phyloP scores from a whole-genome alignment of 768 basidiomycete species.

The Leccinum uliginosum region DNA sequence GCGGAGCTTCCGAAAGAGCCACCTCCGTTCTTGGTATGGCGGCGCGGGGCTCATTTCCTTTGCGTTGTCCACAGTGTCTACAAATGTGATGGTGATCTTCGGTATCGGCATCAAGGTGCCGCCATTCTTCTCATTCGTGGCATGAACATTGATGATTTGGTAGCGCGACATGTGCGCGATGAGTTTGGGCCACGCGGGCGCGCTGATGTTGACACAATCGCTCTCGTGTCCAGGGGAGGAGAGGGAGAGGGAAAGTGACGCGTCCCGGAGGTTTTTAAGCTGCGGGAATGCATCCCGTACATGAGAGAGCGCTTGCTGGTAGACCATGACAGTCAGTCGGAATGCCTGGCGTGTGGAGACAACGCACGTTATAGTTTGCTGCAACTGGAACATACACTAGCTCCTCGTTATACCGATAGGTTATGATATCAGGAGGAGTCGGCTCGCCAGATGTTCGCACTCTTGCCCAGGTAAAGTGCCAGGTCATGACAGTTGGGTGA shows the following conservation, averaged over 20 bases:
- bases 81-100: conserved; percentile 26
- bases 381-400: conserved; percentile 52
- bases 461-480: neutral
- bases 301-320: conserved; percentile 47
- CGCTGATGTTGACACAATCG: conserved; percentile 46
- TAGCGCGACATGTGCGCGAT: conserved; percentile 38
- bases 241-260: conserved; percentile 44
- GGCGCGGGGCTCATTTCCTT: conserved; percentile 31
- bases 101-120: conserved; percentile 17
- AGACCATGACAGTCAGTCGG: no score
- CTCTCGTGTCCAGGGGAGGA: conserved; percentile 30
- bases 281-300: conserved; percentile 47
- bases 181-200: conserved; percentile 45
- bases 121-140: conserved; percentile 6
- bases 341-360: neutral
- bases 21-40: conserved; percentile 29
- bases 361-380: conserved; percentile 39
- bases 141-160: conserved; percentile 44
- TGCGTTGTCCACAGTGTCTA: conserved; percentile 11
- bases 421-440: conserved; percentile 38
- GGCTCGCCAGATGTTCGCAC: neutral
- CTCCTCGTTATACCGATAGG: conserved; percentile 40
- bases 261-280: conserved; percentile 34
- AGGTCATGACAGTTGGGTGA: neutral
- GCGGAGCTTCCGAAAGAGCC: conserved; percentile 15